Conservation (phyloP, 2,329 filamentous ascomycete species). For the Verticillium nonalfalfae region DNA sequence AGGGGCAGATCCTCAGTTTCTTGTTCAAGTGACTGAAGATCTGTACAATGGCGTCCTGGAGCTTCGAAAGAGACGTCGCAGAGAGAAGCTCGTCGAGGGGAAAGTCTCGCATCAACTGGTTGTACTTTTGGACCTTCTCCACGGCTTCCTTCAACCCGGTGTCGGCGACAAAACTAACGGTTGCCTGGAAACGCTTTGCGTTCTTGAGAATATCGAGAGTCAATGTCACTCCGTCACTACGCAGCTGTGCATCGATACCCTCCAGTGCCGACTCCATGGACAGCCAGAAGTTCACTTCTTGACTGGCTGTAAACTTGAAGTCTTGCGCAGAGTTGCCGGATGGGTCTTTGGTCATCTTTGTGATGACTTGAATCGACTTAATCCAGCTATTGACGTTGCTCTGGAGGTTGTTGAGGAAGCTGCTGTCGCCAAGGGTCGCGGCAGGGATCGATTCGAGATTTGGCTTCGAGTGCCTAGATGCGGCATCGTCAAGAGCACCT, state of each 20-base stretch:
- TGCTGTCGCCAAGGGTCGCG: slow-evolving; percentile 76
- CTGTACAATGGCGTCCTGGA: slow-evolving; percentile 79
- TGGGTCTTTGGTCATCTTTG: slow-evolving; percentile 85
- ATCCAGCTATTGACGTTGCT: slow-evolving; percentile 97
- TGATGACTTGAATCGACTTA: slow-evolving; percentile 95
- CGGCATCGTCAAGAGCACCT: slow-evolving; percentile 73
- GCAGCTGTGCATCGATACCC: slow-evolving; percentile 81
- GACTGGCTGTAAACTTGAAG: slow-evolving; percentile 65
- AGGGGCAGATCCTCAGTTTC: slow-evolving; percentile 93
- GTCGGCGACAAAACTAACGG: slow-evolving; percentile 92
- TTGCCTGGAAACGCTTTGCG: slow-evolving; percentile 96
- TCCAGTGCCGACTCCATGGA: slow-evolving; percentile 94
- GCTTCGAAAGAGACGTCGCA: slow-evolving; percentile 80
- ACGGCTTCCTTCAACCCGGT: slow-evolving; percentile 94
- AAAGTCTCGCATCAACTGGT: slow-evolving; percentile 97
- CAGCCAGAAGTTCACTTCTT: slow-evolving; percentile 99
- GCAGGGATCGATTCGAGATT: slow-evolving; percentile 73
- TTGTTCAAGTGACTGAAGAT: slow-evolving; percentile 97
- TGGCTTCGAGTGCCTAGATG: slow-evolving; percentile 58
- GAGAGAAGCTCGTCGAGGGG: slow-evolving; percentile 91
- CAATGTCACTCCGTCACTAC: slow-evolving; percentile 80
- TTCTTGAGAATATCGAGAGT: slow-evolving; percentile 94
- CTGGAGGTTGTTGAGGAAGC: slow-evolving; percentile 89
- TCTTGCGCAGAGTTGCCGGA: slow-evolving; percentile 49
- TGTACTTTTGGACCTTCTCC: slow-evolving; percentile 97